A percentile compares a stretch with the other conserved stretches of the same genome.
phyloP scores from a whole-genome alignment of 2,329 filamentous ascomycete species.

The Metarhizium robertsii region DNA sequence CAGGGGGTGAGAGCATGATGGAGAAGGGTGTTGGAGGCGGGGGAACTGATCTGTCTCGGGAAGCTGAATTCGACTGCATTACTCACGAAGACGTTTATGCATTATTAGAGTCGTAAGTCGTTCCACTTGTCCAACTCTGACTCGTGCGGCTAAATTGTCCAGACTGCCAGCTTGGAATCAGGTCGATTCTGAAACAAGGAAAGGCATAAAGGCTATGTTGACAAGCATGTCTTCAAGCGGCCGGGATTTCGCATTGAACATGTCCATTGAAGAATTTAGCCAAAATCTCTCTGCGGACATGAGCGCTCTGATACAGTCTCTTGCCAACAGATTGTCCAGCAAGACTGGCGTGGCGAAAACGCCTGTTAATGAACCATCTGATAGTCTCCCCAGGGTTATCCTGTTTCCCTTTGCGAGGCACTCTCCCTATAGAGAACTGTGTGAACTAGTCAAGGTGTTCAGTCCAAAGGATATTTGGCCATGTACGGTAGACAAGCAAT shows the following conservation, averaged over 20 bases:
- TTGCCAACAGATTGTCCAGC: not conserved
- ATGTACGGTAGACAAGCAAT: constrained; percentile 63
- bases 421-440: constrained; percentile 75
- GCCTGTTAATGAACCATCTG: not conserved
- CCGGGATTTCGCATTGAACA: constrained; percentile 16
- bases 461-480: constrained; percentile 70
- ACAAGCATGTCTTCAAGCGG: constrained; percentile 12
- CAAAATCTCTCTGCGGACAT: constrained; percentile 9
- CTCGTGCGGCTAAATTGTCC: not conserved
- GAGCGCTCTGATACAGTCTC: not conserved
- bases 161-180: constrained; percentile 12
- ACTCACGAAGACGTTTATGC: constrained; percentile 42
- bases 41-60: constrained; percentile 61
- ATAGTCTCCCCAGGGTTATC: constrained; percentile 31
- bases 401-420: constrained; percentile 82
- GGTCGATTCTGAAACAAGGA: constrained; percentile 4
- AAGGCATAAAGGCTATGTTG: constrained; percentile 9
- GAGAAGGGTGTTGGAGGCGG: constrained; percentile 76
- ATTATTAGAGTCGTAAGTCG: constrained; percentile 28
- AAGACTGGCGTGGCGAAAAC: not conserved
- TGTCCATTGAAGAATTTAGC: constrained; percentile 11
- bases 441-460: constrained; percentile 58
- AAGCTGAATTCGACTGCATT: constrained; percentile 54
- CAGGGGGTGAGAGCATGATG: constrained; percentile 51
- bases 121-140: not conserved